phyloP scores from a whole-genome alignment of 2,329 filamentous ascomycete species.

The Exutisphaerella laricina region DNA sequence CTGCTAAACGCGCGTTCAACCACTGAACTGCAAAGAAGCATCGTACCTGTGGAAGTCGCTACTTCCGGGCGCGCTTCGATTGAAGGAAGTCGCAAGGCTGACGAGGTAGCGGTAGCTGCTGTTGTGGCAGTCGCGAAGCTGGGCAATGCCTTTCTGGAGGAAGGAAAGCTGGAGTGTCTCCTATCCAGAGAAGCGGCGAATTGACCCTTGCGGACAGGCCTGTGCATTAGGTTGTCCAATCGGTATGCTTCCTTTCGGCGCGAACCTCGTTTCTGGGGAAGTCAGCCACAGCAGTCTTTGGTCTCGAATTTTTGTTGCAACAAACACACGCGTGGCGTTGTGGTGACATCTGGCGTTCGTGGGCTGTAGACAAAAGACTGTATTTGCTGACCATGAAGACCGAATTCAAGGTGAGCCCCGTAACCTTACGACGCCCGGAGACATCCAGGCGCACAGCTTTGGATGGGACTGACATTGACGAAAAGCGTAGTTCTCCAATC shows the following conservation, averaged over 20 bases:
- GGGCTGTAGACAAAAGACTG: too few species aligned
- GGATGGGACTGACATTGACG: constrained; percentile 16
- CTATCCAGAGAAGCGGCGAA: constrained; percentile 3
- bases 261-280: constrained; percentile 1
- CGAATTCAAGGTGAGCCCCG: constrained; percentile 75
- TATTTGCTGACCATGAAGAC: constrained; percentile 94
- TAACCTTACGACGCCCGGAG: too few species aligned
- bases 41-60: too few species aligned
- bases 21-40: too few species aligned
- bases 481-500: constrained; percentile 77
- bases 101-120: background rate
- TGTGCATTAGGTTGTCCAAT: background rate
- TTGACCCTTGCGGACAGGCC: background rate
- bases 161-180: constrained; percentile 10
- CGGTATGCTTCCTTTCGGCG: background rate
- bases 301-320: constrained; percentile 17
- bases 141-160: too few species aligned
- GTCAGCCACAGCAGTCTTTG: constrained; percentile 10
- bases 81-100: too few species aligned
- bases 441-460: too few species aligned
- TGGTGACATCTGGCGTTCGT: too few species aligned
- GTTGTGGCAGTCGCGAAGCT: too few species aligned
- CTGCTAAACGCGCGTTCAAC: too few species aligned
- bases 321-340: background rate
- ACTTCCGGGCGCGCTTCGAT: background rate